Percentiles rank a stretch among this genome's conserved stretches.
Conservation (phyloP, 495 filamentous ascomycete species). For the Choiromyces venosus region DNA sequence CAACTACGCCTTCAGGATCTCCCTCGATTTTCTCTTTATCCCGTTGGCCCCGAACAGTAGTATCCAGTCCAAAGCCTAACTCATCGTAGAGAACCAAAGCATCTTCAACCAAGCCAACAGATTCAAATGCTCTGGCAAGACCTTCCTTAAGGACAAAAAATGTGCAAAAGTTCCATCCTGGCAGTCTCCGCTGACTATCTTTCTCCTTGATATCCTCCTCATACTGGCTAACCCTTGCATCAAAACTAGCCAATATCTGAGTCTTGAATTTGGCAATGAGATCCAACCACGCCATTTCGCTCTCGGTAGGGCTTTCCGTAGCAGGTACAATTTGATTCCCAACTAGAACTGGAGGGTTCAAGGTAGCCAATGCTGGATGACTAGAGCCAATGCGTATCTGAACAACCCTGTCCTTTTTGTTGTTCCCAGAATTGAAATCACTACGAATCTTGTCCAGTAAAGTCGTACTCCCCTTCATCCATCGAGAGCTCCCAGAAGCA, state of each 20-base stretch:
- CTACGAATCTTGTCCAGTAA: constrained; percentile 83
- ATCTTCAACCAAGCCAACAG: constrained; percentile 91
- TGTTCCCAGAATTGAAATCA: constrained; percentile 76
- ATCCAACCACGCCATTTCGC: constrained; percentile 70
- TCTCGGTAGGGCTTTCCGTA: constrained; percentile 61
- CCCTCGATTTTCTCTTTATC: constrained; percentile 26
- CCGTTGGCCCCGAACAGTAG: constrained; percentile 69
- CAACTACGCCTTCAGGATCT: constrained; percentile 28
- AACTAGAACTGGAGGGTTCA: constrained; percentile 38
- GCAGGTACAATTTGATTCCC: constrained; percentile 41
- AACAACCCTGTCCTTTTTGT: constrained; percentile 77
- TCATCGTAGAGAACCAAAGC: constrained; percentile 90
- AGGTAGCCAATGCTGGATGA: constrained; percentile 41
- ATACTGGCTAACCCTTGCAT: constrained; percentile 84
- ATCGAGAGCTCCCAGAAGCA: constrained; percentile 54
- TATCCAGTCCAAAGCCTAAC: constrained; percentile 75
- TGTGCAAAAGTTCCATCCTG: constrained; percentile 98
- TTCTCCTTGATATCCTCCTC: constrained; percentile 95
- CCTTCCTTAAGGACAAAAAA: constrained; percentile 98
- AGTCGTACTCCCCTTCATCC: constrained; percentile 71
- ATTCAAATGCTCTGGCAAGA: constrained; percentile 87
- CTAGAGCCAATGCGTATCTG: constrained; percentile 68
- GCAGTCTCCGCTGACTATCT: constrained; percentile 77
- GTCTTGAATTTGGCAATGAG: constrained; percentile 79
- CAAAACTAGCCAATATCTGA: constrained; percentile 82